Evolutionary conservation across 306 rosid species (phyloP).

Genomic region (Potentilla sterilis): DNA sequence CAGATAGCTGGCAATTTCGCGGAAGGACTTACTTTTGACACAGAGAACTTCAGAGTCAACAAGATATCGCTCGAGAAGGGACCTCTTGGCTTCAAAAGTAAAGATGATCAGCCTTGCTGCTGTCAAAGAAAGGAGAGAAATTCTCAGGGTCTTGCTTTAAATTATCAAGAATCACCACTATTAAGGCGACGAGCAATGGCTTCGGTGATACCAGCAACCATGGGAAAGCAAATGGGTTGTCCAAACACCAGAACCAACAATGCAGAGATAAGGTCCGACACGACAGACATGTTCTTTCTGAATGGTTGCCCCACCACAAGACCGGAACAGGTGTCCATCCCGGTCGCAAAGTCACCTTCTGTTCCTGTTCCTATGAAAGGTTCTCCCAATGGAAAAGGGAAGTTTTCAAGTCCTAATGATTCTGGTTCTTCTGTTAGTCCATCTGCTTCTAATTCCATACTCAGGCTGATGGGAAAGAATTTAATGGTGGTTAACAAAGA

Average conservation of each 20-base stretch:
- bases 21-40: constrained; percentile 29
- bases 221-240: constrained; percentile 34
- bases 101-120: constrained; percentile 47
- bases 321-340: constrained; percentile 23
- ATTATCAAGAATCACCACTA: constrained; percentile 40
- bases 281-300: constrained; percentile 24
- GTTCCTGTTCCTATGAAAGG: constrained; percentile 20
- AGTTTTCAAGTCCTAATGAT: constrained; percentile 23
- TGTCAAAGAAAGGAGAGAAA: constrained; percentile 53
- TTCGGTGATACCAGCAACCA: constrained; percentile 27
- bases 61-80: constrained; percentile 33
- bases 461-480: constrained; percentile 65
- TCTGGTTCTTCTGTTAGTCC: constrained; percentile 45
- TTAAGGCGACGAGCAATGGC: constrained; percentile 32
- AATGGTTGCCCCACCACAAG: constrained; percentile 19
- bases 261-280: constrained; percentile 30
- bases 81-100: constrained; percentile 28
- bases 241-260: constrained; percentile 22
- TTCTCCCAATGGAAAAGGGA: constrained; percentile 27
- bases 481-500: constrained; percentile 60
- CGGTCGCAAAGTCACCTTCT: constrained; percentile 17
- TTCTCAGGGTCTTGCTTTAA: constrained; percentile 32
- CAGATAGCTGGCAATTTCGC: constrained; percentile 18
- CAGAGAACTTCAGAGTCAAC: constrained; percentile 26
- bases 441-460: constrained; percentile 47